phyloP scores from a whole-genome alignment of 106 monocot genomes.

The Triglochin maritima region DNA sequence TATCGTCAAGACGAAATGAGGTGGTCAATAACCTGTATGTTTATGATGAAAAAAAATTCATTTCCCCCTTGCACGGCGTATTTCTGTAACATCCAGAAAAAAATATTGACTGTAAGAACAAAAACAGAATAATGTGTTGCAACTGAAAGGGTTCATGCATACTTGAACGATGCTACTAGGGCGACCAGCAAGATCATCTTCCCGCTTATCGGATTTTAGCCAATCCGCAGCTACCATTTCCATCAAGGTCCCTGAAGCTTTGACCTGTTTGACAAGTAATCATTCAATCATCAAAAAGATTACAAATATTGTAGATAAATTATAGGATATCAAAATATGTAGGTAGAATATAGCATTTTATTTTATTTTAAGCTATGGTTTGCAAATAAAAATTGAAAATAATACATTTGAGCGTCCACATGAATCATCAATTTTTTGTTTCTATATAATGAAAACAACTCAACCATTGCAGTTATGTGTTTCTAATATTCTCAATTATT shows the following conservation, averaged over 20 bases:
- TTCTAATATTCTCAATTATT: too few species aligned
- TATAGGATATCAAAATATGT: too few species aligned
- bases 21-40: conserved; percentile 61
- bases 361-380: too few species aligned
- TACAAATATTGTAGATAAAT: not conserved
- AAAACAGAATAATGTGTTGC: not conserved
- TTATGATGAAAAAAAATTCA: conserved; percentile 82
- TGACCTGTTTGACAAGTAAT: conserved; percentile 38
- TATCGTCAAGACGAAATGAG: not conserved
- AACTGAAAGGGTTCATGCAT: not conserved
- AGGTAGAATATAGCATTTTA: too few species aligned
- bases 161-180: conserved; percentile 92
- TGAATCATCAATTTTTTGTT: too few species aligned
- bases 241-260: conserved; percentile 77
- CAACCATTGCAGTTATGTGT: too few species aligned
- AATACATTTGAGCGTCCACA: too few species aligned
- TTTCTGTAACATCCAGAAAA: conserved; percentile 43
- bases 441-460: too few species aligned
- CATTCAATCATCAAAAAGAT: not conserved
- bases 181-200: conserved; percentile 84
- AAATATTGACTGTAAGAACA: not conserved
- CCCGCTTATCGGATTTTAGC: conserved; percentile 87
- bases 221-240: conserved; percentile 96
- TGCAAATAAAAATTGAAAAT: too few species aligned
- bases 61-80: conserved; percentile 60